Evolutionary conservation across 2,329 filamentous ascomycete species (phyloP).

Genomic region (Mycogone perniciosa): DNA sequence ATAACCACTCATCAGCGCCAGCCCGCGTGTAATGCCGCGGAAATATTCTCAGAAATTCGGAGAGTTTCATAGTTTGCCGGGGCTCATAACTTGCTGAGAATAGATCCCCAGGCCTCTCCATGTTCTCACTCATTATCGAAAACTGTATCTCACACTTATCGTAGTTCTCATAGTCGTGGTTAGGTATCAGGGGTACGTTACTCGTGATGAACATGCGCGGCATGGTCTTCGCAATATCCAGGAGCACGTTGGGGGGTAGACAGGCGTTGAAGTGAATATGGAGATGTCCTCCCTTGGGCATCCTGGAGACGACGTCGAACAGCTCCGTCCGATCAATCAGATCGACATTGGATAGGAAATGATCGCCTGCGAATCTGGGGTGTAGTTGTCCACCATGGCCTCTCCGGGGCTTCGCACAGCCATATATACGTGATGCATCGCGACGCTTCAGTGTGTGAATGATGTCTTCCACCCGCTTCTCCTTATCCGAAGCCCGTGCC

Average conservation of each 20-base stretch:
- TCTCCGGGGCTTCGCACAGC: constrained; percentile 20
- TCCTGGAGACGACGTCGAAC: constrained; percentile 46
- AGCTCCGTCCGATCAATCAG: constrained; percentile 51
- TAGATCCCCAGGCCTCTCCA: constrained; percentile 35
- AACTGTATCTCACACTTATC: constrained; percentile 56
- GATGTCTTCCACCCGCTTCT: constrained; percentile 34
- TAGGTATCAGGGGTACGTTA: constrained; percentile 37
- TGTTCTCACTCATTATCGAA: constrained; percentile 38
- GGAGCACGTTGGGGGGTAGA: constrained; percentile 52
- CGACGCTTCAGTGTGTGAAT: constrained; percentile 30
- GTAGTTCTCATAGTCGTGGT: constrained; percentile 37
- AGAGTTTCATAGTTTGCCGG: constrained; percentile 39
- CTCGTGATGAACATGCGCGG: constrained; percentile 65
- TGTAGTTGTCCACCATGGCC: constrained; percentile 41
- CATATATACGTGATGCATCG: constrained; percentile 35
- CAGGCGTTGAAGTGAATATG: constrained; percentile 78
- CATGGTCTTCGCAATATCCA: constrained; percentile 49
- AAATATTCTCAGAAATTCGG: constrained; percentile 34
- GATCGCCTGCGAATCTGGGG: constrained; percentile 43
- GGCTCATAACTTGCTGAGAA: constrained; percentile 44
- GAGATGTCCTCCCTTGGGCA: constrained; percentile 68
- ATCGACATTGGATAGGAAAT: constrained; percentile 51
- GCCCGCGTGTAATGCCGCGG: constrained; percentile 19
- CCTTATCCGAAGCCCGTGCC: constrained; percentile 25
- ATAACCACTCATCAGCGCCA: constrained; percentile 47